These are phyloP conservation scores for Suillus bovinus DNA, from an alignment of 768 basidiomycete species.

Conservation along the genomic window DNA sequence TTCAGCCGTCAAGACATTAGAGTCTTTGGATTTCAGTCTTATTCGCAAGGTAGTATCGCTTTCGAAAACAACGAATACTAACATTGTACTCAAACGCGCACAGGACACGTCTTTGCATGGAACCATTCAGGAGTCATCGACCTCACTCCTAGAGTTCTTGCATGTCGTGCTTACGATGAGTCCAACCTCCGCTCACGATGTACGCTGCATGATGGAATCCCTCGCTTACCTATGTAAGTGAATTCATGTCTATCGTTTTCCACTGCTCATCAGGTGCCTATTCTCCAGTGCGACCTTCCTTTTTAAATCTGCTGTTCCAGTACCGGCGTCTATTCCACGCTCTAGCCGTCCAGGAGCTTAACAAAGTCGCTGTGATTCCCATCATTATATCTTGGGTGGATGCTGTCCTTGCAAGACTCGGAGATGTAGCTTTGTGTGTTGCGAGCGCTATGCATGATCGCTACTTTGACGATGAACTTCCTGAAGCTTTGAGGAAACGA, in stretches of 20 bases:
- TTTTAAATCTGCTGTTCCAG: slow-evolving; percentile 46
- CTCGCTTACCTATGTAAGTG: slow-evolving; percentile 24
- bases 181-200: slow-evolving; percentile 4
- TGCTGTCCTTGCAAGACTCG: slow-evolving; percentile 53
- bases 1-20: slow-evolving; percentile 26
- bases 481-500: slow-evolving; percentile 38
- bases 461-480: slow-evolving; percentile 16
- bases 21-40: slow-evolving; percentile 29
- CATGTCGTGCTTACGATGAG: slow-evolving; percentile 21
- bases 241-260: neutral
- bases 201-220: slow-evolving; percentile 14
- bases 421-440: slow-evolving; percentile 36
- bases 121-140: slow-evolving; percentile 36
- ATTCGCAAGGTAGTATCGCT: slow-evolving; percentile 27
- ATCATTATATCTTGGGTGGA: slow-evolving; percentile 68
- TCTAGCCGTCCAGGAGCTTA: slow-evolving; percentile 39
- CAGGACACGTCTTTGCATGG: slow-evolving; percentile 37
- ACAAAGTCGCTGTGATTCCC: slow-evolving; percentile 21
- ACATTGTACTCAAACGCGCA: slow-evolving; percentile 12
- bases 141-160: slow-evolving; percentile 33
- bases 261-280: slow-evolving; percentile 7
- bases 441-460: slow-evolving; percentile 25
- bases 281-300: slow-evolving; percentile 33
- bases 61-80: neutral
- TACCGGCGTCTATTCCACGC: slow-evolving; percentile 50